A percentile compares a stretch with the other conserved stretches of the same genome.
These are phyloP conservation scores for Colletotrichum noveboracense DNA, from an alignment of 2,329 filamentous ascomycete genomes.

Conservation along the genomic window DNA sequence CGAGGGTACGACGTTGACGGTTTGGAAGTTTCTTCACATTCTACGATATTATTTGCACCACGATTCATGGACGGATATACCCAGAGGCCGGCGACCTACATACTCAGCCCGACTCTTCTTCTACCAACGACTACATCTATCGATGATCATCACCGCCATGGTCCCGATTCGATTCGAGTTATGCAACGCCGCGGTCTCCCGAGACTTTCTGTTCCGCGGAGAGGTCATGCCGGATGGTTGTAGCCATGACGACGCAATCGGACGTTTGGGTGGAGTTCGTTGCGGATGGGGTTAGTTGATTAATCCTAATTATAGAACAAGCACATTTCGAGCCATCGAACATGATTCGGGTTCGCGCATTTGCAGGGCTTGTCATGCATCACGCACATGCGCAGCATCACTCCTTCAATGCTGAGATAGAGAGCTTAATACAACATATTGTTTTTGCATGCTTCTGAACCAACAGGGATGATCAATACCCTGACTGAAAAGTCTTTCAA, in stretches of 20 bases:
- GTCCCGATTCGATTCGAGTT: not conserved
- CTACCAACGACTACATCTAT: not conserved
- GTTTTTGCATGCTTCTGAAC: too few relatives aligned
- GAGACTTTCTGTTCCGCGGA: too few relatives aligned
- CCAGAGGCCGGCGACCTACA: constrained; percentile 21
- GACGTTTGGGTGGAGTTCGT: not conserved
- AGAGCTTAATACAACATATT: not conserved
- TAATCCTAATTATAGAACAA: constrained; percentile 10
- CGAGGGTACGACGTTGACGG: not conserved
- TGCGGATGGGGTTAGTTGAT: not conserved
- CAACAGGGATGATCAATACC: too few relatives aligned
- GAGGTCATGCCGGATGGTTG: not conserved
- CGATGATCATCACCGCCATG: not conserved
- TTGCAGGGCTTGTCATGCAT: too few relatives aligned
- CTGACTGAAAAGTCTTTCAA: too few relatives aligned
- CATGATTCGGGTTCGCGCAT: fast-evolving
- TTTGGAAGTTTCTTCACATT: not conserved
- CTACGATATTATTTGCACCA: not conserved
- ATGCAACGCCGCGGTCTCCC: not conserved
- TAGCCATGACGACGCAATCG: not conserved
- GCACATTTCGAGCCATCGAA: not conserved
- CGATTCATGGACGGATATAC: constrained; percentile 14
- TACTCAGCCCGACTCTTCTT: constrained; percentile 18
- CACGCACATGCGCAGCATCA: not conserved
- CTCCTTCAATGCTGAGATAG: not conserved